Evolutionary conservation across 2,329 filamentous ascomycete genomes (phyloP), one percentile per base, ranked within the genome.

Genomic region (Furcasterigmium furcatum): DNA sequence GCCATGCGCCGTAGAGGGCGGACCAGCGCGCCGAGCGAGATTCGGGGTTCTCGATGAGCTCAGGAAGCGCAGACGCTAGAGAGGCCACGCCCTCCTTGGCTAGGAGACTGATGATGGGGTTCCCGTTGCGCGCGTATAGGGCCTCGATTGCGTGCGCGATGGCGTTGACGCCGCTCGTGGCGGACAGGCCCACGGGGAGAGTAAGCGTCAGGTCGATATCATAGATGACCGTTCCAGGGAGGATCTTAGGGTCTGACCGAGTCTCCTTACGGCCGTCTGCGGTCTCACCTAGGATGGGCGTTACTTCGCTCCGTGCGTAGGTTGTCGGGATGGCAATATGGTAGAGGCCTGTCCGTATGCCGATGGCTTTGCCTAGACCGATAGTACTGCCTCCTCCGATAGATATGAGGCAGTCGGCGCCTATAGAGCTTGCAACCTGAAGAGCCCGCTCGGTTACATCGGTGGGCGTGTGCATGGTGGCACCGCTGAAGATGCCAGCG

Each of bases 91-190:
- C 80, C 56, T 85, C 79, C 13, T 74, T 55, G 2, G 82, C 81
- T 43, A 85, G 66, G 30, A 84, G 63, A 45, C 65, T 72, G 51
- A 79, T 78, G 46, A 85, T 71, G 2, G 81, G 81, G 61, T 83
- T 85, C 16, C 70, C 72, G 56, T 82, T 82, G 22, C 68, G 71
- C 10, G 82, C 77, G 55, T 85, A 85, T 3, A 85, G 67, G 3
- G 81, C 77, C 61, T 85, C 82, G 42, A 84, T 80, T 35, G 80
- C 74, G 62, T 85, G 82, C 3, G 82, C 82, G 60, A 85, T 82
- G 0, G 82, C 81, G 57, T 85, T 85, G 40, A 85, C 70, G 38
- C 82, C 82, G 47, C 79, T 84, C 0, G 74, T 80, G 3, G 74
- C 72, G 50, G 72, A 79, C 59, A 82, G 65, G 0, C 58, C 60